These are phyloP conservation scores for Mycocentrospora acerina DNA, from an alignment of 2,329 filamentous ascomycete genomes.

Conservation along the genomic window DNA sequence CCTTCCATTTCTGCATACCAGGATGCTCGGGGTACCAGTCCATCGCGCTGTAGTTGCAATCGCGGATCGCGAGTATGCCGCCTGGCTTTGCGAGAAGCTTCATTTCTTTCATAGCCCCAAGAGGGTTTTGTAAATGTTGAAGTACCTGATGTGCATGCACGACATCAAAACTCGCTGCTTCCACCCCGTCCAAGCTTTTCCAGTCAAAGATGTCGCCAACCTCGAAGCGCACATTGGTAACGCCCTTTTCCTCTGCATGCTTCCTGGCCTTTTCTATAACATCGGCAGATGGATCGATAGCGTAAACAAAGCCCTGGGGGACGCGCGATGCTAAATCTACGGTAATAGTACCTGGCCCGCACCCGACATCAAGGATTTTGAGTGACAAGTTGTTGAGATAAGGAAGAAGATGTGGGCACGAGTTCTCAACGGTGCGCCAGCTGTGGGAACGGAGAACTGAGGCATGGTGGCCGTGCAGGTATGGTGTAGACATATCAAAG, in stretches of 20 bases:
- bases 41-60: slow-evolving; percentile 38
- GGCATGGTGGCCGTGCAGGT: slow-evolving; percentile 46
- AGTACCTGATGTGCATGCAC: slow-evolving; percentile 62
- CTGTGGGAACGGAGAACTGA: slow-evolving; percentile 47
- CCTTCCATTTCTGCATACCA: slow-evolving; percentile 38
- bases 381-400: slow-evolving; percentile 30
- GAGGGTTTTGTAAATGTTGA: slow-evolving; percentile 56
- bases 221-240: slow-evolving; percentile 44
- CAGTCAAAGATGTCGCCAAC: slow-evolving; percentile 47
- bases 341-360: slow-evolving; percentile 53
- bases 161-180: slow-evolving; percentile 55
- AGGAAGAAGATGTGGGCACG: slow-evolving; percentile 41
- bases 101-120: slow-evolving; percentile 56
- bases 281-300: slow-evolving; percentile 47
- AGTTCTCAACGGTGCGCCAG: slow-evolving; percentile 50
- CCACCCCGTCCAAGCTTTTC: slow-evolving; percentile 44
- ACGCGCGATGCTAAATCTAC: slow-evolving; percentile 46
- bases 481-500: slow-evolving; percentile 22
- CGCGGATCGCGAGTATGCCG: slow-evolving; percentile 54
- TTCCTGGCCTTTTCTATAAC: slow-evolving; percentile 46
- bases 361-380: slow-evolving; percentile 51
- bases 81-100: slow-evolving; percentile 54
- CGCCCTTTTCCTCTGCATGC: slow-evolving; percentile 38
- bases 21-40: slow-evolving; percentile 43
- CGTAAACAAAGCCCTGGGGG: slow-evolving; percentile 48